These are phyloP conservation scores for Ganoderma multipileum DNA, from an alignment of 1,284 basidiomycete genomes.

Conservation along the genomic window DNA sequence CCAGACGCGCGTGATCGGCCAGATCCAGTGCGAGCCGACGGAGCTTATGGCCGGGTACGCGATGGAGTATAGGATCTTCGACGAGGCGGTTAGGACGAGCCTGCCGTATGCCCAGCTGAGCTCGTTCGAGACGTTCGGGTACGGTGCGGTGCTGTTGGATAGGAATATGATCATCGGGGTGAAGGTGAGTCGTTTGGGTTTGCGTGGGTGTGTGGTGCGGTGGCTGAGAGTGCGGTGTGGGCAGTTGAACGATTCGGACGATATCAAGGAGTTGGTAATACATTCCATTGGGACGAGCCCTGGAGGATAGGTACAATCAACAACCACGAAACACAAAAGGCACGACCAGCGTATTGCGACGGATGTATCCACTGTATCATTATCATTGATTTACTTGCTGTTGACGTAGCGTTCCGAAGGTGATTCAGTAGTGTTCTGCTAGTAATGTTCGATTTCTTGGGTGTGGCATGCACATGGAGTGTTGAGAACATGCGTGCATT, in stretches of 20 bases:
- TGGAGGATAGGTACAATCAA: neutral
- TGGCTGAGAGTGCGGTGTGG: neutral
- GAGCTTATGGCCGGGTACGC: conserved; percentile 25
- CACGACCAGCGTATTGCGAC: neutral
- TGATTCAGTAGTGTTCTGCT: neutral
- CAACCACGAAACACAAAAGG: neutral
- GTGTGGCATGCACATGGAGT: neutral
- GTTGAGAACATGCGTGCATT: neutral
- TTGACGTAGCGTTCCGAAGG: neutral
- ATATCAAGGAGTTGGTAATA: conserved; percentile 28
- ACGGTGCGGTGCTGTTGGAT: conserved; percentile 29
- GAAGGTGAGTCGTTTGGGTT: conserved; percentile 22
- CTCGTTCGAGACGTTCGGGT: conserved; percentile 30
- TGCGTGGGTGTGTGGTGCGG: neutral
- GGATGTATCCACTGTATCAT: neutral
- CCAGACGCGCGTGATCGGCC: conserved; percentile 24
- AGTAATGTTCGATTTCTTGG: neutral
- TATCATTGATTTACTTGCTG: neutral
- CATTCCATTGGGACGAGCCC: conserved; percentile 20
- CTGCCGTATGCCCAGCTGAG: conserved; percentile 32
- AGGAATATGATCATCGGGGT: conserved; percentile 28
- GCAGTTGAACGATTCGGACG: conserved; percentile 28
- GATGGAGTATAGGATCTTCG: conserved; percentile 28
- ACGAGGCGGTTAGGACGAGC: conserved; percentile 27
- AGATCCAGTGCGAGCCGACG: conserved; percentile 28